phyloP scores from a whole-genome alignment of 2,329 filamentous ascomycete genomes.

The Chaetoscypha palmicola region DNA sequence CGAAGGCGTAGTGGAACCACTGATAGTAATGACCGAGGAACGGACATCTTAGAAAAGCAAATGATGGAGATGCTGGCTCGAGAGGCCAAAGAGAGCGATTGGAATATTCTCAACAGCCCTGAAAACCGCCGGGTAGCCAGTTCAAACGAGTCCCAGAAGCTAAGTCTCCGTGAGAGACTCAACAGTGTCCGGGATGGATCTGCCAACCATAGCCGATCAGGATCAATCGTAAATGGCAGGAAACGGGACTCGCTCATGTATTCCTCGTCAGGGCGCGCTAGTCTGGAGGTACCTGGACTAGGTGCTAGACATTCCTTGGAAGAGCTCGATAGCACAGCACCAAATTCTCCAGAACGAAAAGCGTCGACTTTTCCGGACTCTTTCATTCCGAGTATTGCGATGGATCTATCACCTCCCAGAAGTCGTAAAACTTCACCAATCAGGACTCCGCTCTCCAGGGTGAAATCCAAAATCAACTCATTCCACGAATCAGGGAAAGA shows the following conservation, averaged over 20 bases:
- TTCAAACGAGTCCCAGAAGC: conserved; percentile 16
- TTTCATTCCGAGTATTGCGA: conserved; percentile 51
- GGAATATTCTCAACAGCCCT: conserved; percentile 9
- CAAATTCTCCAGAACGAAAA: conserved; percentile 27
- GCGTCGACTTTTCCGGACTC: conserved; percentile 24
- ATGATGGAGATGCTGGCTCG: conserved; percentile 54
- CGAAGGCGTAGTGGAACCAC: conserved; percentile 39
- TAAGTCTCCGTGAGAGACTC: conserved; percentile 1
- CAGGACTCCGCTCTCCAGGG: conserved; percentile 46
- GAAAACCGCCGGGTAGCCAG: conserved; percentile 10
- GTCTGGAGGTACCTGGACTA: conserved; percentile 42
- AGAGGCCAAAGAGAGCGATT: conserved; percentile 36
- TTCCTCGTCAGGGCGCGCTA: conserved; percentile 29
- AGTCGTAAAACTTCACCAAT: conserved; percentile 59
- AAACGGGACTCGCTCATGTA: conserved; percentile 18
- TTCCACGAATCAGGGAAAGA: conserved; percentile 37
- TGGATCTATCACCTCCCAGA: conserved; percentile 54
- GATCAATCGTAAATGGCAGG: conserved; percentile 17
- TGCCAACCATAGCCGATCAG: conserved; percentile 18
- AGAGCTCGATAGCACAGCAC: conserved; percentile 37
- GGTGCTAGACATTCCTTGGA: conserved; percentile 35
- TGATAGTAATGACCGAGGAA: conserved; percentile 38
- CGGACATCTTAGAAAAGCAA: conserved; percentile 52
- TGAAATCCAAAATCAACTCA: conserved; percentile 34
- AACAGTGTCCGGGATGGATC: conserved; percentile 10